Conservation (phyloP, 2,329 filamentous ascomycete genomes). For the Westerdykella sp. region DNA sequence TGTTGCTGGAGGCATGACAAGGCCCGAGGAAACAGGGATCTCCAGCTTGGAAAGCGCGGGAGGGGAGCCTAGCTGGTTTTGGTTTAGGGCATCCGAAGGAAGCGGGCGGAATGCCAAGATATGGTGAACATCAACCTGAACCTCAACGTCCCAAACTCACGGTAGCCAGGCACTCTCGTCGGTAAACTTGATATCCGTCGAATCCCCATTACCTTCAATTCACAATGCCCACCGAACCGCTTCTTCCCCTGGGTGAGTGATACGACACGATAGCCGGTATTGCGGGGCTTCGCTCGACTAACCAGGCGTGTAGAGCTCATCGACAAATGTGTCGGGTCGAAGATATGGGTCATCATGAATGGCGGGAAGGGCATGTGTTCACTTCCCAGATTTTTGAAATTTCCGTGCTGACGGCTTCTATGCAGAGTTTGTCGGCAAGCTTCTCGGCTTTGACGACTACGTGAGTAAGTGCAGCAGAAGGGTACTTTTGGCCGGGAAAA, state of each 20-base stretch:
- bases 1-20: too few species aligned
- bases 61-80: too few species aligned
- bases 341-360: conserved; percentile 99
- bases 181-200: background rate
- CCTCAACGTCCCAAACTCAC: background rate
- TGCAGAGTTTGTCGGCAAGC: conserved; percentile 87
- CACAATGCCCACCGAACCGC: conserved; percentile 24
- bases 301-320: conserved; percentile 71
- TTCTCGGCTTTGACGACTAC: conserved; percentile 97
- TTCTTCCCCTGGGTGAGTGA: conserved; percentile 27
- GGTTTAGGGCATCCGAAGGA: background rate
- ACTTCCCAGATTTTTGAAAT: background rate
- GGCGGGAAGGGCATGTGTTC: conserved; percentile 75
- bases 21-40: too few species aligned
- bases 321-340: conserved; percentile 96
- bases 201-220: background rate
- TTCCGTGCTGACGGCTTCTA: conserved; percentile 3
- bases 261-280: background rate
- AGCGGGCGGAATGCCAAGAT: conserved; percentile 14
- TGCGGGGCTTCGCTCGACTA: conserved; percentile 6
- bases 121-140: conserved; percentile 7
- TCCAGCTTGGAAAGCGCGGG: too few species aligned
- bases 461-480: conserved; percentile 69
- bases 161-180: background rate
- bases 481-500: background rate